These are phyloP conservation scores for Lasiodiplodia gonubiensis DNA, from an alignment of 2,329 filamentous ascomycete species.

Conservation along the genomic window DNA sequence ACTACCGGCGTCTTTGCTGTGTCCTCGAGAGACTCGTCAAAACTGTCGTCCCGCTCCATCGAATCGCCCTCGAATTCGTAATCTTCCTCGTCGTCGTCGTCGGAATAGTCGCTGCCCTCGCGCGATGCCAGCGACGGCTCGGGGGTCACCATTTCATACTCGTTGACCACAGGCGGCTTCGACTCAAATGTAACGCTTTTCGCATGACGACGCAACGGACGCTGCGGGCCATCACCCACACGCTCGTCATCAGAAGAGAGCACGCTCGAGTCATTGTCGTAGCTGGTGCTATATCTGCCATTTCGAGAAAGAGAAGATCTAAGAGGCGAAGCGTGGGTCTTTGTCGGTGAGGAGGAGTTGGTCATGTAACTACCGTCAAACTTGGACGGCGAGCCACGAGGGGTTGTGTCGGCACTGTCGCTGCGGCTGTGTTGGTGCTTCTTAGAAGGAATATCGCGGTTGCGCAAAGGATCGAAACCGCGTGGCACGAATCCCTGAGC, in stretches of 20 bases:
- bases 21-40: slow-evolving; percentile 93
- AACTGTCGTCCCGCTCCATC: slow-evolving; percentile 79
- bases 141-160: slow-evolving; percentile 97
- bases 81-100: slow-evolving; percentile 76
- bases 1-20: slow-evolving; percentile 97
- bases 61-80: slow-evolving; percentile 65
- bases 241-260: slow-evolving; percentile 60
- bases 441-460: slow-evolving; percentile 37
- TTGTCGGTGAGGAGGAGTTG: slow-evolving; percentile 32
- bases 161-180: slow-evolving; percentile 90
- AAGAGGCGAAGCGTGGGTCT: slow-evolving; percentile 67
- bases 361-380: slow-evolving; percentile 62
- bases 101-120: slow-evolving; percentile 84
- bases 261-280: slow-evolving; percentile 44
- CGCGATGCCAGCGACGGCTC: slow-evolving; percentile 93
- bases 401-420: slow-evolving; percentile 67
- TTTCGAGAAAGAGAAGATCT: slow-evolving; percentile 84
- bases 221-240: slow-evolving; percentile 58
- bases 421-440: slow-evolving; percentile 46
- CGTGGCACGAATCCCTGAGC: slow-evolving; percentile 69
- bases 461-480: slow-evolving; percentile 55
- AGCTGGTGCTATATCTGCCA: slow-evolving; percentile 56
- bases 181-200: slow-evolving; percentile 98
- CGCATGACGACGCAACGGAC: slow-evolving; percentile 79
- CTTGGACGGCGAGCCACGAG: slow-evolving; percentile 61